Conservation (phyloP, 2,329 filamentous ascomycete species). For the Bipolaris zeicola region DNA sequence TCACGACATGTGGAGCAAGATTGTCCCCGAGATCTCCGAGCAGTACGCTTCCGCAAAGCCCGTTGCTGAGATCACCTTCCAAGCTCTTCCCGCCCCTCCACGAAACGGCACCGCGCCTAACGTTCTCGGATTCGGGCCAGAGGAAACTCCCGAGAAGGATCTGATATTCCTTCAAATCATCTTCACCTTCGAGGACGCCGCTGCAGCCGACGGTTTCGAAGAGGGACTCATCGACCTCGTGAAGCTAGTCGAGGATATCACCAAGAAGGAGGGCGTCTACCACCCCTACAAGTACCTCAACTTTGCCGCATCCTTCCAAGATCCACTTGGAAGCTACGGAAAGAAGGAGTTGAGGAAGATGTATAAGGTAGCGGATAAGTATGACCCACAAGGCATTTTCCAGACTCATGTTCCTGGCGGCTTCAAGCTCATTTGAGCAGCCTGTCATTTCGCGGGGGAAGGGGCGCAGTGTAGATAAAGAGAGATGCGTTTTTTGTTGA, state of each 20-base stretch:
- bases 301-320: constrained; percentile 46
- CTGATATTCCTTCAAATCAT: constrained; percentile 29
- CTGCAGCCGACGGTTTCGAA: constrained; percentile 20
- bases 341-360: constrained; percentile 13
- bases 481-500: background rate
- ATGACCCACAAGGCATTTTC: constrained; percentile 32
- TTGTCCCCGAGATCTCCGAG: constrained; percentile 20
- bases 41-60: constrained; percentile 22
- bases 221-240: constrained; percentile 26
- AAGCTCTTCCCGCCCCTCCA: constrained; percentile 26
- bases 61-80: constrained; percentile 27
- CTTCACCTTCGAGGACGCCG: constrained; percentile 27
- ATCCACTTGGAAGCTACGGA: constrained; percentile 35
- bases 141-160: constrained; percentile 20
- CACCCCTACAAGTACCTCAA: constrained; percentile 36
- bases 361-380: constrained; percentile 22
- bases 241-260: constrained; percentile 23
- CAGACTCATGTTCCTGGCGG: constrained; percentile 30
- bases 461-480: background rate
- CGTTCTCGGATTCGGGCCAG: constrained; percentile 25
- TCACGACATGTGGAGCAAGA: constrained; percentile 25
- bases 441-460: no score
- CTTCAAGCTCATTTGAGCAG: constrained; percentile 26
- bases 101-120: constrained; percentile 20
- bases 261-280: constrained; percentile 24